Conservation (phyloP, 1,284 basidiomycete genomes). For the Naganishia liquefaciens region DNA sequence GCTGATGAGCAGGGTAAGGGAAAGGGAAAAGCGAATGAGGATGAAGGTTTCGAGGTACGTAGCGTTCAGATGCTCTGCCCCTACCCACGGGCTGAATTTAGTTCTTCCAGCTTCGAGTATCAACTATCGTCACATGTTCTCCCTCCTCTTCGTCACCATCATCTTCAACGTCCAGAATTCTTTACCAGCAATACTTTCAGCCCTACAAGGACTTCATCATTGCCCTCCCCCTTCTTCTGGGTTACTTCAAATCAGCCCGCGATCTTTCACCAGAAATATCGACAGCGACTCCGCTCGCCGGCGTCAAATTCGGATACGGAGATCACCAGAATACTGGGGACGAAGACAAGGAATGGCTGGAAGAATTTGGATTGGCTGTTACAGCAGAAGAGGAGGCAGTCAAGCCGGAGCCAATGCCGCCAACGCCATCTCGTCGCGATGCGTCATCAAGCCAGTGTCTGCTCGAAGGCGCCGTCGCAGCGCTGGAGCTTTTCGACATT, state of each 20-base stretch:
- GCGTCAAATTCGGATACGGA: slow-evolving; percentile 16
- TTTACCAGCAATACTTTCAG: slow-evolving; percentile 25
- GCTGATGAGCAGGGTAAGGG: slow-evolving; percentile 9
- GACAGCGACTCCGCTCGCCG: slow-evolving; percentile 3
- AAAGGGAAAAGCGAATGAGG: slow-evolving; percentile 15
- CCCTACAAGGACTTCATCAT: slow-evolving; percentile 27
- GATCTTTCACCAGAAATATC: slow-evolving; percentile 10
- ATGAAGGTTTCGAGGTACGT: slow-evolving; percentile 25
- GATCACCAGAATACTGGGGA: not conserved
- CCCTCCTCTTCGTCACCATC: slow-evolving; percentile 23
- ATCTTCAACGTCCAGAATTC: slow-evolving; percentile 19
- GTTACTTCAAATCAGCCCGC: slow-evolving; percentile 25
- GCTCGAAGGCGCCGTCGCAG: slow-evolving; percentile 17
- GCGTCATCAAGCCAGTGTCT: slow-evolving; percentile 10
- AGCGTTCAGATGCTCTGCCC: no score
- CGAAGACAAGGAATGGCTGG: slow-evolving; percentile 9
- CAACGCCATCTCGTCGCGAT: not conserved
- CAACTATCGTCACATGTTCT: slow-evolving; percentile 20
- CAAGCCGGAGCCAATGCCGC: not conserved
- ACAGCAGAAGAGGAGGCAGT: slow-evolving; percentile 5
- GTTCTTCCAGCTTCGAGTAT: slow-evolving; percentile 10
- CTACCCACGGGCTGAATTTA: not conserved
- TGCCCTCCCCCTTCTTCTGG: slow-evolving; percentile 19
- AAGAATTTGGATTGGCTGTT: slow-evolving; percentile 5
- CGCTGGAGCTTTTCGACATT: slow-evolving; percentile 17